These are phyloP conservation scores for Nemophila menziesii DNA, from an alignment of 257 asterid species.

Conservation along the genomic window DNA sequence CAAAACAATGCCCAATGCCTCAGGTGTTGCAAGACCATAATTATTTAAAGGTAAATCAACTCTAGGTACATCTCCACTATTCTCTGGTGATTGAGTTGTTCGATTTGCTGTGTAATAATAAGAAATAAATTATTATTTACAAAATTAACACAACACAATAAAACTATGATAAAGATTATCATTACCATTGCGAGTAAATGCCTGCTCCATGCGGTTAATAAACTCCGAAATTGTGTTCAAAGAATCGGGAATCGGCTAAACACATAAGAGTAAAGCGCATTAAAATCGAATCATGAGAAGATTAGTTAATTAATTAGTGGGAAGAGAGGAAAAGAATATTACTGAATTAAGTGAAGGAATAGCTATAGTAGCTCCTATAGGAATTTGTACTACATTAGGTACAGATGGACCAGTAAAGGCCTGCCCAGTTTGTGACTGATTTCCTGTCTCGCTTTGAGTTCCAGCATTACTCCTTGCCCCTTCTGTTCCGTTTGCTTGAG, in stretches of 20 bases:
- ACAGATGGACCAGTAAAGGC: slow-evolving; percentile 42
- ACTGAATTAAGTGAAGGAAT: slow-evolving; percentile 67
- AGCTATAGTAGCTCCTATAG: slow-evolving; percentile 53
- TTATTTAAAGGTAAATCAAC: slow-evolving; percentile 47
- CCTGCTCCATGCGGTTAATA: slow-evolving; percentile 68
- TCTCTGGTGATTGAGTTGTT: slow-evolving; percentile 35
- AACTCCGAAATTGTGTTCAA: slow-evolving; percentile 69
- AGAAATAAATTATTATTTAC: slow-evolving; percentile 5
- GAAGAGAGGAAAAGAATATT: slow-evolving; percentile 4
- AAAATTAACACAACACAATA: slow-evolving; percentile 7
- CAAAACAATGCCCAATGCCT: slow-evolving; percentile 52
- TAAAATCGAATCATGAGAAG: slow-evolving; percentile 5
- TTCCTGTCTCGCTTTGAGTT: slow-evolving; percentile 44
- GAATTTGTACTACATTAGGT: slow-evolving; percentile 45
- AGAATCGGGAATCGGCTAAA: slow-evolving; percentile 91
- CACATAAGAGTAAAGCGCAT: slow-evolving; percentile 13
- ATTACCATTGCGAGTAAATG: slow-evolving; percentile 56
- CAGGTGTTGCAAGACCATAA: slow-evolving; percentile 52
- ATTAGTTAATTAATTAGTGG: slow-evolving; percentile 2
- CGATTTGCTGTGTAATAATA: slow-evolving; percentile 32
- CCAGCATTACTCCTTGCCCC: slow-evolving; percentile 34
- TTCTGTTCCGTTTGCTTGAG: slow-evolving; percentile 49
- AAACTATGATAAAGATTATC: slow-evolving; percentile 2
- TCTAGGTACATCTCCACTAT: slow-evolving; percentile 23
- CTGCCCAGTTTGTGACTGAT: slow-evolving; percentile 43